Base-by-base conservation (phyloP, 2,329 filamentous ascomycete species). In the Colletotrichum endophyticum region DNA sequence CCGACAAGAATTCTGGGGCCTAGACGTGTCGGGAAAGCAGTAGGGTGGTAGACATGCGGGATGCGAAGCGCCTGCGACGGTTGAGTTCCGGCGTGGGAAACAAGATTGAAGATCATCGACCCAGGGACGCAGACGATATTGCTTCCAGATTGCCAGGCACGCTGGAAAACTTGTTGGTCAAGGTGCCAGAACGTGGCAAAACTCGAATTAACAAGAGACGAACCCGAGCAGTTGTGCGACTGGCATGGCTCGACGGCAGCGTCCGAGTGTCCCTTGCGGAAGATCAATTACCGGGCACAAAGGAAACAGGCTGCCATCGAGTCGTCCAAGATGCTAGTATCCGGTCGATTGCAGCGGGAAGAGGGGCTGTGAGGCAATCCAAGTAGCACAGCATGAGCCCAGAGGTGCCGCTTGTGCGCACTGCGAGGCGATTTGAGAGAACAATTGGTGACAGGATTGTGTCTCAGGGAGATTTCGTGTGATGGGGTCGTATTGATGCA, bases 251-350 rank as follows among this genome's bases (percentile, higher is more conserved):
- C n/a, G 63, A 44, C 32, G 36, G 63, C 32, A 64, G 19, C 27
- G 64, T 64, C 73, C 57, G 34, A 28, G 11, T 28, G 57, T 15
- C 30, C 70, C 56, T 68, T 67, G 69, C 63, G 63, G 69, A 66
- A 32, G 22, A 53, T 75, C 39, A 56, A 53, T 68, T 36, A 49
- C 32, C 15, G 19, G 27, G 22, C 44, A 36, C 53, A 63, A 30
- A 84, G 84, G 32, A 88, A 81, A 56, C 85, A 84, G 39, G 84
- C 81, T 12, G 85, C 82, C 78, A 88, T 81, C 44, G 81, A 81
- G 77, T 84, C 81, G 44, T 79, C 77, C 73, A 82, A 84, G 56
- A 22, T 19, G 61, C 13, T 4, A 57, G 22, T 30, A 56, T 27
- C 19, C 30, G 63, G 39, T 57, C 16, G 56, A 57, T 25, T 63